phyloP scores from a whole-genome alignment of 2,329 filamentous ascomycete genomes.

The Colletotrichum endophyticum region DNA sequence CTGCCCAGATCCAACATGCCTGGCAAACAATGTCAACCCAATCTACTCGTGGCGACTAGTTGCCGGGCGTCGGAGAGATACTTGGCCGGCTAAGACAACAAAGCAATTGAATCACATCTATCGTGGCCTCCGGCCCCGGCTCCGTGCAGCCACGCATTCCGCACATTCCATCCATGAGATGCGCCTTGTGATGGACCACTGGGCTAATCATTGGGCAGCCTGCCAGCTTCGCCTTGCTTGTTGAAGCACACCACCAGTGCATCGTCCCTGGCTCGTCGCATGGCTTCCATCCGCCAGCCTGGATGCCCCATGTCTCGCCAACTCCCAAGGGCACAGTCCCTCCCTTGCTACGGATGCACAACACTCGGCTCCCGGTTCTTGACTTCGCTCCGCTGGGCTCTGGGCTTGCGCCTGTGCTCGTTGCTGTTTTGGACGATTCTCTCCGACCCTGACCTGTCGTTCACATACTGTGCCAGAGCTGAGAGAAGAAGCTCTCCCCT shows the following conservation, averaged over 20 bases:
- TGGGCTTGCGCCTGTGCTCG: not conserved
- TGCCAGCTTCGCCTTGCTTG: not conserved
- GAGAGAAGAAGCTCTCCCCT: conserved; percentile 4
- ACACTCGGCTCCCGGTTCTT: not conserved
- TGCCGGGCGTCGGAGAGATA: not conserved
- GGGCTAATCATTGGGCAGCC: not conserved
- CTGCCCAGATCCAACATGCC: conserved; percentile 6
- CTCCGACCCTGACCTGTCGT: not conserved
- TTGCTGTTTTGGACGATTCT: not conserved
- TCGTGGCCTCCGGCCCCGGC: not conserved
- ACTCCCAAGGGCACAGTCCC: not conserved
- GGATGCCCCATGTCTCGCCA: not conserved
- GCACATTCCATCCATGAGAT: not conserved
- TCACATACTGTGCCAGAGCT: not conserved
- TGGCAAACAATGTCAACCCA: not conserved
- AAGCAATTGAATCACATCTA: not conserved
- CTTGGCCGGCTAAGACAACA: not conserved
- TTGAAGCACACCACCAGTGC: not conserved
- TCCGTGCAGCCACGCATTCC: not conserved
- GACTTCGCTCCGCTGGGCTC: not conserved
- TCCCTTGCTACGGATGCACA: conserved; percentile 13
- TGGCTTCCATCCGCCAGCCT: not conserved
- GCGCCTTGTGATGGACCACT: not conserved
- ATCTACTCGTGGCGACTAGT: conserved; percentile 5
- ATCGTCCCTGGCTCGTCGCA: conserved; percentile 2